These are phyloP conservation scores for Axilococcus clingmanii DNA, from an alignment of 139 green algal species.

Conservation along the genomic window DNA sequence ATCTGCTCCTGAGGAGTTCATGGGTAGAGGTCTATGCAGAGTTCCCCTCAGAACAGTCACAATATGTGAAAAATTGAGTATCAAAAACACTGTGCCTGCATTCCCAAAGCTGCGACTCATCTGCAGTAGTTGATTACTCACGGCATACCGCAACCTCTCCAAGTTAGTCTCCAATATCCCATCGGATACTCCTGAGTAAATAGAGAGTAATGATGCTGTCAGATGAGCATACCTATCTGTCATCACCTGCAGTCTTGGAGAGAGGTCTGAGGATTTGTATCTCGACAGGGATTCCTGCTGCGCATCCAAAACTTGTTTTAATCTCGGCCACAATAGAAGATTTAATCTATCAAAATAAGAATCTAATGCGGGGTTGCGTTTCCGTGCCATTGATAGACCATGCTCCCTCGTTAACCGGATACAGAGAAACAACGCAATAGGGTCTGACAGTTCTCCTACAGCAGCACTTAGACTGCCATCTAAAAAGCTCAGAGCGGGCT, in stretches of 20 bases:
- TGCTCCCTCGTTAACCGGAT: slow-evolving; percentile 87
- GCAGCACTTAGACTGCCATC: slow-evolving; percentile 48
- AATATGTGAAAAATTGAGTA: slow-evolving; percentile 84
- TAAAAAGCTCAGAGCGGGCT: slow-evolving; percentile 58
- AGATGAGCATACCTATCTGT: slow-evolving; percentile 67
- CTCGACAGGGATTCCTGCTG: slow-evolving; percentile 55
- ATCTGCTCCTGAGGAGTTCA: too few species aligned
- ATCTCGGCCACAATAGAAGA: slow-evolving; percentile 81
- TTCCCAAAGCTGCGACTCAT: slow-evolving; percentile 25
- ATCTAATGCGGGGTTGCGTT: slow-evolving; percentile 77
- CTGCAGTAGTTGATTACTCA: slow-evolving; percentile 53
- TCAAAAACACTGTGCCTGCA: slow-evolving; percentile 82
- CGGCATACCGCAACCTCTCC: slow-evolving; percentile 47
- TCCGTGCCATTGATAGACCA: slow-evolving; percentile 60
- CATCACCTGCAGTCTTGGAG: not conserved
- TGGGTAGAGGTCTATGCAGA: too few species aligned
- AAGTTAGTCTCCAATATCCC: slow-evolving; percentile 58
- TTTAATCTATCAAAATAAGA: slow-evolving; percentile 88
- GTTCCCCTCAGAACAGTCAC: slow-evolving; percentile 45
- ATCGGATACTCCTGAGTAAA: slow-evolving; percentile 61
- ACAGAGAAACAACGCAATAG: slow-evolving; percentile 85
- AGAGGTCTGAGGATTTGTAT: not conserved
- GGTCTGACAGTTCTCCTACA: slow-evolving; percentile 59
- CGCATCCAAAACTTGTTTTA: slow-evolving; percentile 81
- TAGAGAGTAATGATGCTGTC: slow-evolving; percentile 59